Evolutionary conservation across 2,329 filamentous ascomycete genomes (phyloP), one percentile per base, ranked within the genome.

Genomic region (Penicillium sclerotigenum): DNA sequence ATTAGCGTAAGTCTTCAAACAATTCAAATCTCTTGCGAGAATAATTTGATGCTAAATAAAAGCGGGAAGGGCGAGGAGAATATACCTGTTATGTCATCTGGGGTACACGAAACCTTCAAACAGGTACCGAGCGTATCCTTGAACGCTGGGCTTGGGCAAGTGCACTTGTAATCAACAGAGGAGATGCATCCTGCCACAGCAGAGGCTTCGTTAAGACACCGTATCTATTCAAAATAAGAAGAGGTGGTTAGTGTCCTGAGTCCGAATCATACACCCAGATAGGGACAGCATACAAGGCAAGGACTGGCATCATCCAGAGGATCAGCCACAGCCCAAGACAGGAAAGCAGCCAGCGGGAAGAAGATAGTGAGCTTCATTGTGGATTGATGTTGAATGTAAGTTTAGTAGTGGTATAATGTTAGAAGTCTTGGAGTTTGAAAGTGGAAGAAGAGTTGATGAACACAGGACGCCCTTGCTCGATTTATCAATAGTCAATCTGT

Each of bases 291-390:
- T 47, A 63, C 61, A 41, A 62, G 47, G 37, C 53, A 62, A 2
- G 26, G 43, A 55, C 61, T 63, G 29, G 52, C n/a, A 16, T 58
- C 34, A 9, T 41, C 36, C 8, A 10, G 13, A 26, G 29, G 3
- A 18, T 53, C 59, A 37, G 61, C 61, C 14, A 49, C 48, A 6
- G 56, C 47, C 38, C 52, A 54, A 31, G 59, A 57, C n/a, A 63
- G 36, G 51, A 63, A 60, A 16, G 59, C 53, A n/a, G 61, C 49
- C 29, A 63, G 49, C 2, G 61, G 61, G 11, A 58, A 42, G 52
- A 62, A 59, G 43, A 59, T 59, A 2, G 61, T 60, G 36, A 63
- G 58, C 56, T 56, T 63, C 61, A 63, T 63, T 22, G 57, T 57
- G n/a, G 16, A 16, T 43, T 22, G 43, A 22, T 52, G n/a, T 36